phyloP scores from a whole-genome alignment of 1,284 basidiomycete genomes.

The Bjerkandera adusta region DNA sequence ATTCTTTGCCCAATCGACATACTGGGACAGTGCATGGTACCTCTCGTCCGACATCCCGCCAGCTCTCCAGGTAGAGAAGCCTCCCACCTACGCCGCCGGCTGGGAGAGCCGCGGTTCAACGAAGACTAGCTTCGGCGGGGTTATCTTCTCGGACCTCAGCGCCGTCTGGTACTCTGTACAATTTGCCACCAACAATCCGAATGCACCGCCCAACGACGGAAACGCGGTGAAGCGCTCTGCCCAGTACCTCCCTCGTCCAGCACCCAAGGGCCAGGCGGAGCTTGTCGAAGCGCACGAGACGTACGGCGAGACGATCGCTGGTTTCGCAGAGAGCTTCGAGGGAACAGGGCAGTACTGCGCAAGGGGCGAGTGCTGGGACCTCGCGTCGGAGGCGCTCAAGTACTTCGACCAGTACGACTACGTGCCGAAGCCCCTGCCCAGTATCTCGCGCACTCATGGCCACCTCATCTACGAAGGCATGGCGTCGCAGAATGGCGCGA shows the following conservation, averaged over 20 bases:
- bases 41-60: constrained; percentile 34
- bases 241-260: constrained; percentile 39
- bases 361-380: constrained; percentile 59
- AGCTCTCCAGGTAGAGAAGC: constrained; percentile 30
- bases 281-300: constrained; percentile 43
- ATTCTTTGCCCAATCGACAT: constrained; percentile 41
- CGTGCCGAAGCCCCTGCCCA: constrained; percentile 45
- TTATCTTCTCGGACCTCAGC: constrained; percentile 48
- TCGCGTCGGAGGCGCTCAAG: constrained; percentile 50
- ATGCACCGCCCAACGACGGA: constrained; percentile 33
- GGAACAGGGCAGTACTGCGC: constrained; percentile 43
- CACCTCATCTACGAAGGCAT: constrained; percentile 49
- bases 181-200: constrained; percentile 29
- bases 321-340: constrained; percentile 46
- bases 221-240: constrained; percentile 34
- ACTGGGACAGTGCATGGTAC: constrained; percentile 45
- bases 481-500: constrained; percentile 30
- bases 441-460: constrained; percentile 51
- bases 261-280: constrained; percentile 29
- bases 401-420: constrained; percentile 42
- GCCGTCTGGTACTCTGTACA: constrained; percentile 45
- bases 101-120: constrained; percentile 30
- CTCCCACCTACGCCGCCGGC: constrained; percentile 28
- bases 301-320: constrained; percentile 49
- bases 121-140: constrained; percentile 35